These are phyloP conservation scores for Neurospora intermedia DNA, from an alignment of 495 filamentous ascomycete genomes.

Conservation along the genomic window DNA sequence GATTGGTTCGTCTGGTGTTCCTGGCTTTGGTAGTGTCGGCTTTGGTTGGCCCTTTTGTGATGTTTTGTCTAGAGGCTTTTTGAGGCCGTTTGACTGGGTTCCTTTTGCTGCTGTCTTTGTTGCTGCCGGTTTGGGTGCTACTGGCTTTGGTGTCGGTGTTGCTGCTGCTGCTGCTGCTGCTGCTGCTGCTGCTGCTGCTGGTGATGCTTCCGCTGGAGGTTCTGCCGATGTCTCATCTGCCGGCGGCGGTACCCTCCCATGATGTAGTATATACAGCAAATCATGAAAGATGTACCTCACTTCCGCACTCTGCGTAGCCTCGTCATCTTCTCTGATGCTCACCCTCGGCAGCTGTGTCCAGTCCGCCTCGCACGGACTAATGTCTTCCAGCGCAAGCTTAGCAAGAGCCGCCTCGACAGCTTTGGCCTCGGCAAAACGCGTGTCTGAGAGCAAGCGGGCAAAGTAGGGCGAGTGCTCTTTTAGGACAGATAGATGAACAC, in stretches of 20 bases:
- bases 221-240: conserved; percentile 1
- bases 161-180: not conserved
- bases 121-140: not conserved
- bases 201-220: conserved; percentile 5
- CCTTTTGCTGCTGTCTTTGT: not conserved
- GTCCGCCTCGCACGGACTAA: conserved; percentile 36
- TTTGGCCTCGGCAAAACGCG: conserved; percentile 40
- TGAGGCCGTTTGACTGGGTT: not conserved
- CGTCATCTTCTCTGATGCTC: conserved; percentile 47
- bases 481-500: conserved; percentile 26
- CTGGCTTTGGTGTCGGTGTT: not conserved
- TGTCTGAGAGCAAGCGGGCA: conserved; percentile 39
- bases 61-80: not conserved
- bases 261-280: conserved; percentile 47
- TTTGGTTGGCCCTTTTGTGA: not conserved
- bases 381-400: conserved; percentile 26
- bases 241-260: not conserved
- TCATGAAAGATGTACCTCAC: conserved; percentile 41
- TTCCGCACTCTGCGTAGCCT: conserved; percentile 40
- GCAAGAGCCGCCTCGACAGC: conserved; percentile 33
- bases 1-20: not conserved
- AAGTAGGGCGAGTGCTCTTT: conserved; percentile 50
- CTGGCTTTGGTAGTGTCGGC: too few relatives aligned
- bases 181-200: too few relatives aligned
- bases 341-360: conserved; percentile 42